These are phyloP conservation scores for Rhodosporidiobolus odoratus DNA, from an alignment of 768 basidiomycete genomes.

Conservation along the genomic window DNA sequence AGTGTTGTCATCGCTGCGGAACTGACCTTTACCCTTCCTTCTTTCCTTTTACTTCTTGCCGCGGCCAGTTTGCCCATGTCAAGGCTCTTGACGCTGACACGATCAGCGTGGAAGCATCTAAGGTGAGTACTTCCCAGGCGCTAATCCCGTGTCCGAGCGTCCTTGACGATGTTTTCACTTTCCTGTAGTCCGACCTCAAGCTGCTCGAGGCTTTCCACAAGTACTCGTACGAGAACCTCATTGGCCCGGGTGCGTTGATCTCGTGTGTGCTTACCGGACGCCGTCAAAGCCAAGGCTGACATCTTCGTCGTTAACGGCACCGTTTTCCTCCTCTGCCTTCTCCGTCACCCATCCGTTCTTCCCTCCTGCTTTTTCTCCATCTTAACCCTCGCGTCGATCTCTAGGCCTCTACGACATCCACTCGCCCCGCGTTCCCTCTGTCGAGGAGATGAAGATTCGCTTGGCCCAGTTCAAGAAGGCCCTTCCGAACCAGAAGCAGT, in stretches of 20 bases:
- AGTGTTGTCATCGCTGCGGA: too few species aligned
- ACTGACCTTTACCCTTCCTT: constrained; percentile 53
- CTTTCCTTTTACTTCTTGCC: constrained; percentile 61
- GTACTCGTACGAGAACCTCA: constrained; percentile 64
- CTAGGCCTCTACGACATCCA: constrained; percentile 55
- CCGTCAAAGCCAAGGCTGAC: too few species aligned
- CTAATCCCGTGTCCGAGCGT: too few species aligned
- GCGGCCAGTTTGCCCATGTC: constrained; percentile 73
- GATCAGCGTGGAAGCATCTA: constrained; percentile 55
- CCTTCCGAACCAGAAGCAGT: constrained; percentile 26
- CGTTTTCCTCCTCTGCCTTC: too few species aligned
- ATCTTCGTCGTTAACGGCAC: too few species aligned
- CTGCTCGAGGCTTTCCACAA: constrained; percentile 89
- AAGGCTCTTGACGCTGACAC: constrained; percentile 95
- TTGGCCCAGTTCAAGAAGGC: constrained; percentile 66
- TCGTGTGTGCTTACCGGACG: too few species aligned
- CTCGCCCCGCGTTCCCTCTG: constrained; percentile 92
- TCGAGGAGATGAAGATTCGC: constrained; percentile 90
- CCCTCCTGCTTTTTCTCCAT: too few species aligned
- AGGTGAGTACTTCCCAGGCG: background rate
- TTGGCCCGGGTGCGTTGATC: too few species aligned
- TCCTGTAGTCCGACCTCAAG: constrained; percentile 98
- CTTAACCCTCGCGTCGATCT: too few species aligned
- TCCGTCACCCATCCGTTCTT: constrained; percentile 4
- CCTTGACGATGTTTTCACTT: constrained; percentile 52